phyloP scores from a whole-genome alignment of 441 rosid genomes.

The Syzygium malaccense region DNA sequence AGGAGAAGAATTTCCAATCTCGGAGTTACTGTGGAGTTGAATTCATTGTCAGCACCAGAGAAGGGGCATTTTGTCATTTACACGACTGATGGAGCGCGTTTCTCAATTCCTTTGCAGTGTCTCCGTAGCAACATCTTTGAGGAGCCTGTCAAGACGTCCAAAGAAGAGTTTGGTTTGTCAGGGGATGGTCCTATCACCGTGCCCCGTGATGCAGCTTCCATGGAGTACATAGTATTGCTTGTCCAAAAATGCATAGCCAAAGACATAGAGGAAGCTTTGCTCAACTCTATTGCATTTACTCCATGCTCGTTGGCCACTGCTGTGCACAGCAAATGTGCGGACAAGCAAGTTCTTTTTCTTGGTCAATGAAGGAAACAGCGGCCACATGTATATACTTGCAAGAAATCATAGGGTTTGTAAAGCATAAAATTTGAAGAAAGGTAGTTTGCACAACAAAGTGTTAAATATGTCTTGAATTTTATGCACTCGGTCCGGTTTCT shows the following conservation, averaged over 20 bases:
- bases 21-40: neutral
- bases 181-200: neutral
- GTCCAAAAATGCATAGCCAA: neutral
- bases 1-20: neutral
- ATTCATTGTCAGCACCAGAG: neutral
- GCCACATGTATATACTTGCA: neutral
- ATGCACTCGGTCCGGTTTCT: too few relatives aligned
- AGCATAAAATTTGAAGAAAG: too few relatives aligned
- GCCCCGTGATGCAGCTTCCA: neutral
- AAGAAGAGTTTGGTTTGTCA: neutral
- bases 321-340: neutral
- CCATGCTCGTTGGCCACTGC: neutral
- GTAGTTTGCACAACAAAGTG: too few relatives aligned
- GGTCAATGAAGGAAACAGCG: neutral
- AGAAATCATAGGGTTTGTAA: neutral
- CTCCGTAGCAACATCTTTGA: neutral
- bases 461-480: too few relatives aligned
- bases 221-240: neutral
- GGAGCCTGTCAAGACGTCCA: neutral
- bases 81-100: neutral
- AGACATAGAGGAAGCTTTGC: neutral
- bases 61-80: conserved; percentile 3
- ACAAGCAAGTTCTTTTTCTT: neutral
- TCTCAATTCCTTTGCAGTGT: neutral
- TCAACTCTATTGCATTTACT: neutral